Conservation (phyloP, 2,329 filamentous ascomycete genomes). For the Alternaria brassicae region DNA sequence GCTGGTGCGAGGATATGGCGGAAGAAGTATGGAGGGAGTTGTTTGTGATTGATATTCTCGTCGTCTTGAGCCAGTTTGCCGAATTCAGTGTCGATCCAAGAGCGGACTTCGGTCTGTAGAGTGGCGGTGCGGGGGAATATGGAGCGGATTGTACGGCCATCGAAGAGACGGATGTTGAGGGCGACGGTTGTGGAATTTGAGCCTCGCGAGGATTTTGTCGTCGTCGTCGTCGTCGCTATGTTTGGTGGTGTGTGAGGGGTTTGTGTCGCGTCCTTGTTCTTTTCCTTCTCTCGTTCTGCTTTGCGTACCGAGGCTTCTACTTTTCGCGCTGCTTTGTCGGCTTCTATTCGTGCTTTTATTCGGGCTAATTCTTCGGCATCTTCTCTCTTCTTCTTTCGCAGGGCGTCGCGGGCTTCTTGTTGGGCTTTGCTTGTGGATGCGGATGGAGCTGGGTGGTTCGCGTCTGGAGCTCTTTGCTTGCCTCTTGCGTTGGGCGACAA, state of each 20-base stretch:
- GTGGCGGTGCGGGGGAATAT: slow-evolving; percentile 71
- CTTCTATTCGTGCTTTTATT: slow-evolving; percentile 76
- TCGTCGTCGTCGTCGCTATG: too few species aligned
- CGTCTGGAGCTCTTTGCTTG: slow-evolving; percentile 51
- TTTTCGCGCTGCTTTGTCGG: slow-evolving; percentile 74
- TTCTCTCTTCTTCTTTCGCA: slow-evolving; percentile 68
- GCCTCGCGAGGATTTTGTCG: slow-evolving; percentile 32
- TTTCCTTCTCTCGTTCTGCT: slow-evolving; percentile 43
- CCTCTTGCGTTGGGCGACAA: slow-evolving; percentile 41
- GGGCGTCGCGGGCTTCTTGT: slow-evolving; percentile 52
- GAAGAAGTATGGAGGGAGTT: slow-evolving; percentile 73
- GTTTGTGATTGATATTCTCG: slow-evolving; percentile 28
- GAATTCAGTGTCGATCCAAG: slow-evolving; percentile 72
- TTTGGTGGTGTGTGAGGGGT: slow-evolving; percentile 5
- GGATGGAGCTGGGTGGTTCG: slow-evolving; percentile 46
- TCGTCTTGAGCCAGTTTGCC: slow-evolving; percentile 30
- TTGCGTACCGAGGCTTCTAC: slow-evolving; percentile 45
- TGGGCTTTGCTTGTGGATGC: slow-evolving; percentile 47
- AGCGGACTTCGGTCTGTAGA: slow-evolving; percentile 70
- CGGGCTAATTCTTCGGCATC: slow-evolving; percentile 72
- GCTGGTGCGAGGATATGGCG: slow-evolving; percentile 81
- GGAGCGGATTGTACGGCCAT: slow-evolving; percentile 79
- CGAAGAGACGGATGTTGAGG: slow-evolving; percentile 81
- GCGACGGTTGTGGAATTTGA: slow-evolving; percentile 44
- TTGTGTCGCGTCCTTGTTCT: slow-evolving; percentile 10